Evolutionary conservation across 495 filamentous ascomycete species (phyloP), one percentile per base, ranked within the genome.

Genomic region (Aspergillus diversus): DNA sequence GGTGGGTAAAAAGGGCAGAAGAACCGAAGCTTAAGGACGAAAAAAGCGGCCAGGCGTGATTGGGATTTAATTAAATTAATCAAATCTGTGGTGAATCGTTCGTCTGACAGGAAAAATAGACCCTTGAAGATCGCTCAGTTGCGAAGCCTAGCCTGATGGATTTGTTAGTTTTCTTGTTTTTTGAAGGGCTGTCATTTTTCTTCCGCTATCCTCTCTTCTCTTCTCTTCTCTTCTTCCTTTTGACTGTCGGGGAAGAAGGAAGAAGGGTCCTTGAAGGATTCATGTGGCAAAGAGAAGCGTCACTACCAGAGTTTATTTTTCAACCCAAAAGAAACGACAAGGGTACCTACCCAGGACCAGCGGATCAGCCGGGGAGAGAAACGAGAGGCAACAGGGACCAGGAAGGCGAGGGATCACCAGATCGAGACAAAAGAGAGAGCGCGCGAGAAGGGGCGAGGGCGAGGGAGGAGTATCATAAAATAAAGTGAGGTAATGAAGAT

Each of bases 221-320:
- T 27, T 27, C 21, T 27, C 21, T 27, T 27, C 1, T 39, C 37
- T 39, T 13, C 8, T 39, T 39, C 37, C 13, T 39, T 7, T 39
- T 39, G 37, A 39, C 13, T 13, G 7, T 39, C 37, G 8, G 13
- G 47, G 47, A 17, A 17, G 16, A 32, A 55, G 53, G 33, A 33
- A 5, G 33, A 16, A 42, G 32, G 27, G 34, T 17, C 21, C 21
- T 27, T 27, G 21, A 27, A 27, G 21, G 21, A 27, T 27, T 42
- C 32, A 12, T 42, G 34, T 39, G 54, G 54, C 51, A 34, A 54
- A 54, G 33, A 12, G 3, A 11, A 54, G 51, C 51, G 51, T 54
- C 51, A 54, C 51, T 34, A 34, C 51, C 34, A 5, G 54, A 57
- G 54, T 34, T 57, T 57, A 42, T 31, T 57, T 42, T 9, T 13